Conservation (phyloP, 1,284 basidiomycete species). For the Schizophyllum amplum region DNA sequence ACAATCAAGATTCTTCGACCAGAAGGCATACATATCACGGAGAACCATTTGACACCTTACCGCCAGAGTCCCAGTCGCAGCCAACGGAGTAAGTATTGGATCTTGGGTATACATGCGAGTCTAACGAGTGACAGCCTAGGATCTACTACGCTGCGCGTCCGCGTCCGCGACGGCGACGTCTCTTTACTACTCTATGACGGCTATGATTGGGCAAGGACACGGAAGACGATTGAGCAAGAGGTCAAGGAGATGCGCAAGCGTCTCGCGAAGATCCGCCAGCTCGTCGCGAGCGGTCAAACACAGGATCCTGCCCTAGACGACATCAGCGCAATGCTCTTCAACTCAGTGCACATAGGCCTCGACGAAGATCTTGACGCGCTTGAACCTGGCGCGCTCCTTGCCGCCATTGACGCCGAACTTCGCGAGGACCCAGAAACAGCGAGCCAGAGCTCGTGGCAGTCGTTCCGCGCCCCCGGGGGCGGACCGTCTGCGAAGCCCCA, state of each 20-base stretch:
- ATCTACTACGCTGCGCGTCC: constrained; percentile 43
- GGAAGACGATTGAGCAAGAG: constrained; percentile 82
- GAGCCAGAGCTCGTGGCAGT: constrained; percentile 83
- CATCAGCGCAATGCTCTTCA: constrained; percentile 77
- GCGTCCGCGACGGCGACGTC: constrained; percentile 54
- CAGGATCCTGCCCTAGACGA: constrained; percentile 80
- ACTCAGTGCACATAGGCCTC: constrained; percentile 87
- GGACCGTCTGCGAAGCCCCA: constrained; percentile 28
- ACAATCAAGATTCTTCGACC: constrained; percentile 74
- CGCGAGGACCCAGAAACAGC: constrained; percentile 63
- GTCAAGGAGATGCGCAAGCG: constrained; percentile 81
- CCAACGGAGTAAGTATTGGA: constrained; percentile 35
- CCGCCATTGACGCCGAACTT: constrained; percentile 87
- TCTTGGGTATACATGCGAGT: background rate
- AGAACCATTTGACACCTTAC: constrained; percentile 65
- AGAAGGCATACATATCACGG: constrained; percentile 48
- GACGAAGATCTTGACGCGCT: constrained; percentile 64
- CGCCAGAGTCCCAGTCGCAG: constrained; percentile 41
- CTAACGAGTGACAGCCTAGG: constrained; percentile 27
- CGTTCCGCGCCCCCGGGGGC: constrained; percentile 44
- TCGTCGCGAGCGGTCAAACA: constrained; percentile 88
- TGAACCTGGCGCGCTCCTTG: constrained; percentile 72
- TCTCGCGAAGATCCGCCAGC: constrained; percentile 86
- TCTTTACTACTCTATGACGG: constrained; percentile 80
- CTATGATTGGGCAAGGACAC: constrained; percentile 88